phyloP scores from a whole-genome alignment of 495 filamentous ascomycete genomes.

The Neurospora sublineolata region DNA sequence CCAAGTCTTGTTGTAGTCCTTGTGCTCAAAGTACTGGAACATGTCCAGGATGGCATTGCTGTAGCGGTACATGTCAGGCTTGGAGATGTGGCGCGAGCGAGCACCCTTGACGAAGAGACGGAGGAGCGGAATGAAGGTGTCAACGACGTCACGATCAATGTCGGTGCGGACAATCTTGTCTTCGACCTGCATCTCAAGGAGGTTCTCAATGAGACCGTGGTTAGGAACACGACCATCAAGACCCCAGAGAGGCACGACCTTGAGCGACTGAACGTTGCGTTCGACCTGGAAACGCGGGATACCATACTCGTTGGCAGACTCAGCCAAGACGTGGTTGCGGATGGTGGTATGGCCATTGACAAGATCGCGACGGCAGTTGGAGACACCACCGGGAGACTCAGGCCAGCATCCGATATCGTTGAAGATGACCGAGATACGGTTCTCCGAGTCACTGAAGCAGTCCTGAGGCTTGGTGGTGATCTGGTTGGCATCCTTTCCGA shows the following conservation, averaged over 20 bases:
- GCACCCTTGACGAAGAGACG: slow-evolving; percentile 42
- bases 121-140: slow-evolving; percentile 52
- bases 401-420: slow-evolving; percentile 57
- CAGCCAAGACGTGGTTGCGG: slow-evolving; percentile 55
- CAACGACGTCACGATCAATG: slow-evolving; percentile 39
- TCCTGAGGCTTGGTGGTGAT: slow-evolving; percentile 32
- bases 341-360: slow-evolving; percentile 52
- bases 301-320: slow-evolving; percentile 55
- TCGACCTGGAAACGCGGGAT: slow-evolving; percentile 57
- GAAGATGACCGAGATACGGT: slow-evolving; percentile 49
- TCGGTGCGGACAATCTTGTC: slow-evolving; percentile 40
- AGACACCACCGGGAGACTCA: slow-evolving; percentile 55
- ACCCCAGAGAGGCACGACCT: slow-evolving; percentile 56
- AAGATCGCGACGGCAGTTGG: slow-evolving; percentile 56
- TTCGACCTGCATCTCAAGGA: slow-evolving; percentile 50
- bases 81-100: slow-evolving; percentile 11
- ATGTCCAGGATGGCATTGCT: slow-evolving; percentile 16
- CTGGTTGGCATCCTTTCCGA: slow-evolving; percentile 45
- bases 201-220: slow-evolving; percentile 53
- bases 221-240: slow-evolving; percentile 51
- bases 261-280: slow-evolving; percentile 52
- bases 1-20: slow-evolving; percentile 53
- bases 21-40: slow-evolving; percentile 19
- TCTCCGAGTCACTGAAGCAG: slow-evolving; percentile 37
- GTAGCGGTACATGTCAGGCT: slow-evolving; percentile 11